Evolutionary conservation across 257 asterid genomes (phyloP), one percentile per base, ranked within the genome.

Genomic region (Coffea canephora): DNA sequence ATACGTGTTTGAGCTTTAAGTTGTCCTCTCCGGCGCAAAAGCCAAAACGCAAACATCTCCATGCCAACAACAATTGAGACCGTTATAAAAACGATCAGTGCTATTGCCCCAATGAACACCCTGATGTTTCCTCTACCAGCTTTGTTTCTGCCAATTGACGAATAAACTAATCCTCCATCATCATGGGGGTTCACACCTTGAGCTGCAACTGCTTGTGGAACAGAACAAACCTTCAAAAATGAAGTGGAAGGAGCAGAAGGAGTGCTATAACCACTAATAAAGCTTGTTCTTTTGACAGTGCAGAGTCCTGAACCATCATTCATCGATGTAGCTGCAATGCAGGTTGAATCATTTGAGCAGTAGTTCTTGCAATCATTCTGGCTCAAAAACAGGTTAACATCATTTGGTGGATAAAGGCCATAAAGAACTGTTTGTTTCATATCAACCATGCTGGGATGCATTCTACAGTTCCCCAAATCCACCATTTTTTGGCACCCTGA

Each of bases 301-400:
- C 96, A 91, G 5, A 62, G 77, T 49, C 96, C 92, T 0, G 94
- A 89, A 25, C 96, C 96, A 48, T 91, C 92, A 25, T 89, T 88
- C 81, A 79, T 76, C 2, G 96, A 91, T 57, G 96, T 91, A 31
- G 87, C 91, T 43, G 92, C 94, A 3, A 87, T 59, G 70, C 96
- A 91, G 34, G 85, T 39, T 25, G 89, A 77, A 81, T 91, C 94
- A 7, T 87, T 89, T 9, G 75, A 80, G 83, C 96, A 91, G 50
- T 75, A 87, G 1, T 77, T 83, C 61, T 36, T 82, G 82, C 96
- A 91, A n/a, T 79, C 90, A 0, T 69, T 74, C 90, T 91, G 90
- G 41, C 94, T 83, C 83, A 91, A 83, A 71, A 81, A 43, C 80
- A 89, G 82, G 69, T 86, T 84, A 5, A 83, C 86, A 65, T 90